A percentile compares a stretch with the other conserved stretches of the same genome.
Evolutionary conservation across 805 yeast genomes (phyloP).

Genomic region (Ogataea paraovalis): DNA sequence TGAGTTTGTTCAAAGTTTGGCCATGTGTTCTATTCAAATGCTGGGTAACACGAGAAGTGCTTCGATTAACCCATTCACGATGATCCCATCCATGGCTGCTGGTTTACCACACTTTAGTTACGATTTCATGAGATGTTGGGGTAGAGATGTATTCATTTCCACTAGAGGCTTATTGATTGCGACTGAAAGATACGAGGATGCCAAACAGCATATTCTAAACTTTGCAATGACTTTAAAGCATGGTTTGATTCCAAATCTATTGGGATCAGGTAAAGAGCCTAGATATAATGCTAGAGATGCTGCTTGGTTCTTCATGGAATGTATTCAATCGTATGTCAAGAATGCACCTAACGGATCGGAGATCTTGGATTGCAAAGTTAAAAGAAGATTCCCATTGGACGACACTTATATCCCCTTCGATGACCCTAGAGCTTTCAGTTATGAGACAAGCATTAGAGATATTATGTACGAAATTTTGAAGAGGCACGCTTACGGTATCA

Average conservation of each 20-base stretch:
- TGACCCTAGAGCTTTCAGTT: conserved; percentile 71
- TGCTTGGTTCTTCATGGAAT: conserved; percentile 88
- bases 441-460: conserved; percentile 68
- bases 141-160: conserved; percentile 90
- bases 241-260: conserved; percentile 88
- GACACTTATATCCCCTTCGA: conserved; percentile 70
- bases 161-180: conserved; percentile 76
- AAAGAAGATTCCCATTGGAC: conserved; percentile 77
- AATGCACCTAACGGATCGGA: conserved; percentile 64
- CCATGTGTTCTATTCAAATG: conserved; percentile 85
- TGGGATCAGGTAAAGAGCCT: conserved; percentile 92
- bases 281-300: conserved; percentile 96
- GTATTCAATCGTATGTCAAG: conserved; percentile 76
- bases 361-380: conserved; percentile 67
- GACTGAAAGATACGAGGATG: conserved; percentile 75
- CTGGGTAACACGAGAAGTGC: conserved; percentile 69
- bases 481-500: conserved; percentile 88
- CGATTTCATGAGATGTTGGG: conserved; percentile 97
- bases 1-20: conserved; percentile 71
- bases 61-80: conserved; percentile 61
- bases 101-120: conserved; percentile 92
- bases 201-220: conserved; percentile 73
- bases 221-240: conserved; percentile 92
- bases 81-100: conserved; percentile 82
- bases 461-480: conserved; percentile 73